A percentile compares a stretch with the other conserved stretches of the same genome.
phyloP scores from a whole-genome alignment of 148 eudicot genomes.

The Persicaria maculosa region DNA sequence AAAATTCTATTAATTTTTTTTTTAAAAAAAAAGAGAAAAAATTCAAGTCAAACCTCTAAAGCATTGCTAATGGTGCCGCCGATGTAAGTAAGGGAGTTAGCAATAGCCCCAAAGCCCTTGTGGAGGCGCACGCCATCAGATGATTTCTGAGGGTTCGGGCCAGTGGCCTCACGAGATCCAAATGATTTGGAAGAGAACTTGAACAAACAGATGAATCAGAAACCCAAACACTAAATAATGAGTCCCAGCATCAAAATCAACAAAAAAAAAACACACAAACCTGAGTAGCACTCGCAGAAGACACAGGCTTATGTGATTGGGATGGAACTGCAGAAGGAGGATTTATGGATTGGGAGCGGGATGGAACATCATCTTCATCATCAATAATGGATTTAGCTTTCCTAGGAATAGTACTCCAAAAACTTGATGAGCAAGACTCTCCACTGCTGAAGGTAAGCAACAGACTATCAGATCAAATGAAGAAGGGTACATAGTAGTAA shows the following conservation, averaged over 20 bases:
- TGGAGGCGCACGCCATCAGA: constrained; percentile 45
- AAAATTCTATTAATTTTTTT: not conserved
- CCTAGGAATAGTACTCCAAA: constrained; percentile 13
- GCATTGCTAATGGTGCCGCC: constrained; percentile 69
- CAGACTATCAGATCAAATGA: not conserved
- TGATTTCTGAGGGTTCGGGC: constrained; percentile 21
- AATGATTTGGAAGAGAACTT: constrained; percentile 14
- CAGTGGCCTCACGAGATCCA: constrained; percentile 24
- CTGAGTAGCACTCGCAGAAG: not conserved
- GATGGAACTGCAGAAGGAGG: constrained; percentile 1
- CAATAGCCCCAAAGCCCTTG: constrained; percentile 62
- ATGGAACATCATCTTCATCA: constrained; percentile 4
- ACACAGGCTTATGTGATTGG: not conserved
- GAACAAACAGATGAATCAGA: not conserved
- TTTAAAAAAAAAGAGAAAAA: too few species aligned
- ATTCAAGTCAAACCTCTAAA: constrained; percentile 47
- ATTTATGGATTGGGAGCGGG: constrained; percentile 1
- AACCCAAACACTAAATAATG: constrained; percentile 1
- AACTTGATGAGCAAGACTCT: constrained; percentile 11
- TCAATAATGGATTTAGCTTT: constrained; percentile 13
- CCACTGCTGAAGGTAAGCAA: constrained; percentile 2
- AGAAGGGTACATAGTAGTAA: not conserved
- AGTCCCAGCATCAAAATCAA: not conserved
- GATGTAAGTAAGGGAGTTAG: constrained; percentile 59
- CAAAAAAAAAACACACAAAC: not conserved